Evolutionary conservation across 23 red algal genomes (phyloP).

Genomic region (Gracilaria gracilis): DNA sequence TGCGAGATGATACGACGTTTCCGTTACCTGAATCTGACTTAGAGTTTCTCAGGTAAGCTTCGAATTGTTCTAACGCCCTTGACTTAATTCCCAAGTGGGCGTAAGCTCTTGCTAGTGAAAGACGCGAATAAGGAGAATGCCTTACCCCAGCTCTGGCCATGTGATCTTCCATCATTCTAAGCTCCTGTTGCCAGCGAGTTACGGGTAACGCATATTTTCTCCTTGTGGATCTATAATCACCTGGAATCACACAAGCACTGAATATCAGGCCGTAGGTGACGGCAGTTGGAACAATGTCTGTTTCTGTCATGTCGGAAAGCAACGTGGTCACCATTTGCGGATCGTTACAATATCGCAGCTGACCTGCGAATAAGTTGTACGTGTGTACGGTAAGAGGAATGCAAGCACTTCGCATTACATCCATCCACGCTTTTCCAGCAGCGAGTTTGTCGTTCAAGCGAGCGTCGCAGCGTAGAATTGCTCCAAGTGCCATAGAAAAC

Average conservation of each 20-base stretch:
- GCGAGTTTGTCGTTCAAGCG: slow-evolving; percentile 35
- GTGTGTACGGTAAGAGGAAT: slow-evolving; percentile 69
- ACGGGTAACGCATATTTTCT: slow-evolving; percentile 56
- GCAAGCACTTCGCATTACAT: slow-evolving; percentile 64
- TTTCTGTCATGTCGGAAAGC: slow-evolving; percentile 59
- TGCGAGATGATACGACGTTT: slow-evolving; percentile 18
- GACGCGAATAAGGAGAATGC: slow-evolving; percentile 46
- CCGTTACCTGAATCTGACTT: background rate
- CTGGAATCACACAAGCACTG: slow-evolving; percentile 59
- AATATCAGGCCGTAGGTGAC: slow-evolving; percentile 69
- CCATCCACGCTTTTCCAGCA: slow-evolving; percentile 52
- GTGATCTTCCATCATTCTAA: slow-evolving; percentile 42
- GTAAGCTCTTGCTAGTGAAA: slow-evolving; percentile 64
- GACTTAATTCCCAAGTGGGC: slow-evolving; percentile 58
- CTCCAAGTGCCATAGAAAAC: slow-evolving; percentile 72
- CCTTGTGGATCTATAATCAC: slow-evolving; percentile 42
- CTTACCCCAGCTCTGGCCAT: slow-evolving; percentile 39
- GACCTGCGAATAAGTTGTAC: slow-evolving; percentile 66
- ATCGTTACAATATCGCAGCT: slow-evolving; percentile 67
- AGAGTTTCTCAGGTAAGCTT: slow-evolving; percentile 2
- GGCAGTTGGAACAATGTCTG: slow-evolving; percentile 45
- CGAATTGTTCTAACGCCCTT: slow-evolving; percentile 53
- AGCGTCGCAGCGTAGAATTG: slow-evolving; percentile 60
- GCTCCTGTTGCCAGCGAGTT: slow-evolving; percentile 36
- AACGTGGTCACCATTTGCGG: slow-evolving; percentile 66